Base-by-base conservation (phyloP, 2,329 filamentous ascomycete species). In the Teratosphaeria nubilosa region DNA sequence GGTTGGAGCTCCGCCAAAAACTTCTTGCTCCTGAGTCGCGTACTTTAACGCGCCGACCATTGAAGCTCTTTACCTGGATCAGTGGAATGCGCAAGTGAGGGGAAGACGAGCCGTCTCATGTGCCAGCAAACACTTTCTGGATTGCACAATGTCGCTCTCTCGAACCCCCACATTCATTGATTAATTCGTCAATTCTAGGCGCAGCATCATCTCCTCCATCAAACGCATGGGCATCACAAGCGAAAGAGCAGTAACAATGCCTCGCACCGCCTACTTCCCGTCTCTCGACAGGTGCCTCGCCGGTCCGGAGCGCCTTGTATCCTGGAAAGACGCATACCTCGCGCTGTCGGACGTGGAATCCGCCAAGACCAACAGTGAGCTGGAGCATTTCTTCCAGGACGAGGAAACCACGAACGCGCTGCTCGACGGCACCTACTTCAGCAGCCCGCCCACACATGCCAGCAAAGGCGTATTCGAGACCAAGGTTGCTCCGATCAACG, bases 401-500 rank as follows among this genome's bases (percentile, higher is more conserved):
- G 76, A 83, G 57, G 83, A 86, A 64, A 86, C 88, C 64, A 76
- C 85, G 65, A 77, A 81, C 57, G 78, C 91, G 59, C 80, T 96
- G 59, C 37, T 37, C 20, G 31, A 11, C 13, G 24, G 25, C 22
- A 53, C 51, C 31, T 34, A 30, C 25, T 53, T 34, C 51, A 27
- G 25, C 25, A 34, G 25, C 31, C 25, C 48, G 53, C 30, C 53
- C 6, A 22, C 30, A n/a, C 25, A 27, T 45, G 34, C 30, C 5
- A 84, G 82, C 64, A 80, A 82, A 57, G 79, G 82, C 64, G 81
- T 82, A 20, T 95, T 95, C 69, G 88, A 95, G 60, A 88, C 88
- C 22, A 91, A 86, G 73, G 95, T 89, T 0, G 88, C 91, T 24
- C 88, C 91, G 5, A 95, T 96, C 61, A 87, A 95, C 70, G 83